Percentiles rank a stretch among this genome's conserved stretches.
Conservation (phyloP, 2,329 filamentous ascomycete genomes). For the Aspergillus vadensis region DNA sequence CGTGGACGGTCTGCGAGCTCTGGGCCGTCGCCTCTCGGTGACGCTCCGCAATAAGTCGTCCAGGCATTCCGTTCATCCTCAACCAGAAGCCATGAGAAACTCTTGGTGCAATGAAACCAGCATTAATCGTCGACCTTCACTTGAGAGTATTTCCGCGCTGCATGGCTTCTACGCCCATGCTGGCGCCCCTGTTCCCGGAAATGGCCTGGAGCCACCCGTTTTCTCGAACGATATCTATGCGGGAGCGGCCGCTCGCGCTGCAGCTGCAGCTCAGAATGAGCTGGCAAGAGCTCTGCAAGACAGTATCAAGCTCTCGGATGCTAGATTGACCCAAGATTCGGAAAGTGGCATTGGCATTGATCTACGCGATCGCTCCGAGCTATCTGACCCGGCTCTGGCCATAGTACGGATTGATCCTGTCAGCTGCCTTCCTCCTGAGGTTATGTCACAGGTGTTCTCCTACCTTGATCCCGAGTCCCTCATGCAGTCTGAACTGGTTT, state of each 20-base stretch:
- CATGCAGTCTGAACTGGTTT: constrained; percentile 58
- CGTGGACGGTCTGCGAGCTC: constrained; percentile 44
- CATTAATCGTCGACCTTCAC: constrained; percentile 40
- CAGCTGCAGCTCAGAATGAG: constrained; percentile 54
- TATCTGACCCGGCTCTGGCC: constrained; percentile 37
- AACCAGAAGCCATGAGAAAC: constrained; percentile 19
- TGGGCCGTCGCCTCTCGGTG: constrained; percentile 45
- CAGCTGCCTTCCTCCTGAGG: constrained; percentile 58
- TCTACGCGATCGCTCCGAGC: constrained; percentile 41
- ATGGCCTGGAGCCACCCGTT: constrained; percentile 42
- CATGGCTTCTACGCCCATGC: constrained; percentile 37
- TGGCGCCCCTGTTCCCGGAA: constrained; percentile 38
- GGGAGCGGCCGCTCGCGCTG: constrained; percentile 50
- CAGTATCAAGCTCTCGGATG: constrained; percentile 34
- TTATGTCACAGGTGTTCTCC: constrained; percentile 60
- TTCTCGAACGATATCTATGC: constrained; percentile 43
- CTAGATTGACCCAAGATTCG: constrained; percentile 42
- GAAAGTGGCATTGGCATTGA: constrained; percentile 55
- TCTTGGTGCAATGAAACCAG: constrained; percentile 32
- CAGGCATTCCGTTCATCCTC: constrained; percentile 27
- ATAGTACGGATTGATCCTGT: constrained; percentile 55
- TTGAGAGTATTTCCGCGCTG: constrained; percentile 38
- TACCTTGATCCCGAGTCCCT: constrained; percentile 62
- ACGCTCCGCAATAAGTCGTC: constrained; percentile 43
- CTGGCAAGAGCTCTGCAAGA: constrained; percentile 36